Base-by-base conservation (phyloP, 768 basidiomycete genomes). In the Leccinum ochraceum region DNA sequence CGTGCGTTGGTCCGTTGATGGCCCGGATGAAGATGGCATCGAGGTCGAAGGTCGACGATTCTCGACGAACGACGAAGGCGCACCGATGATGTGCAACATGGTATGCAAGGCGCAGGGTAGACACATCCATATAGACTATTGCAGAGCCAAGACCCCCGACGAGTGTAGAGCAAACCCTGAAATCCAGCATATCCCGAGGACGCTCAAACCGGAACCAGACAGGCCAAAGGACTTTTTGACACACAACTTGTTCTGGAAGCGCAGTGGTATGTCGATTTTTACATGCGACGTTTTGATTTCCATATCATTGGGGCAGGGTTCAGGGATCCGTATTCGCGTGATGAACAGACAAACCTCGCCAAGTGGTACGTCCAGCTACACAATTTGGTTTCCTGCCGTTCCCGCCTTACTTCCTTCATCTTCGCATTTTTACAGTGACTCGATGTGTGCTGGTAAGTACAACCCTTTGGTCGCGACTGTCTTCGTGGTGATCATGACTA, bases 21-120 rank as follows among this genome's bases (percentile, higher is more conserved):
- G 78, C 3, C 76, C 78, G 2, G 81, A 83, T n/a, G 82, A 78
- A 28, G 68, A 62, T 24, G 71, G 73, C 20, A 58, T 86, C 4
- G 86, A 86, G 60, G 69, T 86, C 9, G 78, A 78, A 52, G 84
- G 84, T 1, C 78, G 80, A 55, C 81, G 77, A 54, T 86, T 83
- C 66, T 81, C 78, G 5, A 66, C 80, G 0, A 77, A 77, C 42
- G 83, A 85, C 50, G 80, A 82, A 30, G 84, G 85, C 8, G 83
- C 83, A 0, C 86, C 85, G 1, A 83, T 86, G 82, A 77, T 86
- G 75, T 87, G 86, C 69, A 85, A 75, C 44, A 66, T 85, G n/a
- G 74, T 83, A 37, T 87, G 86, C 64, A 70, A 76, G 22, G 69
- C 78, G 5, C 73, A 84, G 62, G 83, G 83, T 4, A 69, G 86